Evolutionary conservation across 139 green algal genomes (phyloP), one percentile per base, ranked within the genome.

Genomic region (Chlorella vulgaris): DNA sequence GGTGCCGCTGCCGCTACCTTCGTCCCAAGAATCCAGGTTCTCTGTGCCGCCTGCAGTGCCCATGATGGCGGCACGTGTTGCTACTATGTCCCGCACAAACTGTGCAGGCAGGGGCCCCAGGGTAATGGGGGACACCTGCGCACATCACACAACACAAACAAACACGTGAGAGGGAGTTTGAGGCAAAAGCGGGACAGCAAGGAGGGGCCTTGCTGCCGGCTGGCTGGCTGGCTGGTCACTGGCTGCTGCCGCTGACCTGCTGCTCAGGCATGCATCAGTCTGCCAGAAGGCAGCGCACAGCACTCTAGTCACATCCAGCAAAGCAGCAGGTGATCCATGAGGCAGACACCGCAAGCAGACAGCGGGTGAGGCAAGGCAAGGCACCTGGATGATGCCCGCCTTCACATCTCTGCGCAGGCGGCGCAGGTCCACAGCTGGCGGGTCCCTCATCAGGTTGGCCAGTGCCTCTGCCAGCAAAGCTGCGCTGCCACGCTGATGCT

Each of bases 81-180:
- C n/a, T 29, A 78, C 58, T 42, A 84, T 40, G 78, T 80, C 69
- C 4, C 70, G 69, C 39, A 79, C 78, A 78, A 84, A 78, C 60
- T 43, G 22, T 39, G 66, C 39, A 18, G 78, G 78, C 31, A 84
- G 70, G 3, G 78, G 78, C 19, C 78, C 78, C 5, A 84, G 66
- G 26, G 66, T 84, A 39, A 84, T 36, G 31, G 78, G 70, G 29
- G 78, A 79, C 38, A 81, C 40, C 76, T 81, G 76, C 61, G 42
- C 6, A 18, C n/a, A 24, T n/a, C 28, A 18, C 19, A 19, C 40
- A 1, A 29, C 7, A 43, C 3, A 8, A 21, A 7, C 38, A 55
- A 22, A 43, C 39, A 60, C 7, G 39, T 69, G 58, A 24, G n/a
- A 7, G 58, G 58, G 19, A n/a, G 58, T 65, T 65, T 10, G 21